A percentile compares a stretch with the other conserved stretches of the same genome.
phyloP scores from a whole-genome alignment of 1,139 yeast genomes.

The Geotrichum candidum region DNA sequence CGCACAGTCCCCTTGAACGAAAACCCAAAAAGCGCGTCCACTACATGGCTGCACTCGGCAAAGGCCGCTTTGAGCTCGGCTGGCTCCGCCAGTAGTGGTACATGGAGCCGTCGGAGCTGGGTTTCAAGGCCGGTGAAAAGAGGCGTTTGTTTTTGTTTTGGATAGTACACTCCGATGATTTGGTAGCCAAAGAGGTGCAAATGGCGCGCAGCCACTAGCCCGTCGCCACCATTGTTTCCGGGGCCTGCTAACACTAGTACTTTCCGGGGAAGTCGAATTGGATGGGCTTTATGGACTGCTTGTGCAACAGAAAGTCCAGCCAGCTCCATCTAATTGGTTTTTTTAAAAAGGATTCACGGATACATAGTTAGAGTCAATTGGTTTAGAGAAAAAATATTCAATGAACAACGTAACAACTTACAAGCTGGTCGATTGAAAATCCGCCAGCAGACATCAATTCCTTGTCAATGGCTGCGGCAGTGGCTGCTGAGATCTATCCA shows the following conservation, averaged over 20 bases:
- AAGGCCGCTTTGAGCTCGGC: constrained; percentile 29
- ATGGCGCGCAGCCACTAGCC: constrained; percentile 92
- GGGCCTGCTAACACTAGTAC: constrained; percentile 83
- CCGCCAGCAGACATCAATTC: constrained; percentile 74
- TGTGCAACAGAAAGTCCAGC: constrained; percentile 95
- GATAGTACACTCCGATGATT: constrained; percentile 50
- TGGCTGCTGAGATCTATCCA: constrained; percentile 11
- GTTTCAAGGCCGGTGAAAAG: constrained; percentile 42
- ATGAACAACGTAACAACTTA: constrained; percentile 21
- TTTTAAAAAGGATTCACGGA: background rate
- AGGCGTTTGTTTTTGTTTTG: constrained; percentile 36
- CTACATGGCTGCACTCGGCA: constrained; percentile 42
- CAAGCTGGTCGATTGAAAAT: constrained; percentile 81
- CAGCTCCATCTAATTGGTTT: constrained; percentile 60
- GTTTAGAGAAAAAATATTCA: background rate
- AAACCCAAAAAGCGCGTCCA: constrained; percentile 89
- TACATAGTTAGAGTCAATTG: background rate
- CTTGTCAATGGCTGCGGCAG: constrained; percentile 71
- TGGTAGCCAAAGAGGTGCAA: constrained; percentile 70
- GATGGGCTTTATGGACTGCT: constrained; percentile 62
- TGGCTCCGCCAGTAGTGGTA: constrained; percentile 41
- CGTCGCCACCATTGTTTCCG: constrained; percentile 96
- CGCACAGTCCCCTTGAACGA: constrained; percentile 87
- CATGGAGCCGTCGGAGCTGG: constrained; percentile 54
- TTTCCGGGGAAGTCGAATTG: constrained; percentile 34